Conservation (phyloP, 768 basidiomycete species). For the Boletus rex-veris region DNA sequence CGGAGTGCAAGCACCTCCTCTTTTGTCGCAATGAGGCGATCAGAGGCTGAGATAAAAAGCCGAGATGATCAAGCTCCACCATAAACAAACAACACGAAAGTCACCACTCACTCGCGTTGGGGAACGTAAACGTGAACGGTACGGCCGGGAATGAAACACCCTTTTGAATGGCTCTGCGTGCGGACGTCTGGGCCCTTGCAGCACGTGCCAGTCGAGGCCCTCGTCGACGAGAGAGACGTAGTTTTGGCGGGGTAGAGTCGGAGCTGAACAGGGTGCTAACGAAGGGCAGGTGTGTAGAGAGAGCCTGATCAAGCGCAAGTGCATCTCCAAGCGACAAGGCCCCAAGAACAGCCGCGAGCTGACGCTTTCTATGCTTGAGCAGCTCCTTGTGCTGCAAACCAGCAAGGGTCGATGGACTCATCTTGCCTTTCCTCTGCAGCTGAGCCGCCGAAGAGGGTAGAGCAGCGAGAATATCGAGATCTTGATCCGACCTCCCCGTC, state of each 20-base stretch:
- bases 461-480: conserved; percentile 20
- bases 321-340: conserved; percentile 64
- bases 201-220: conserved; percentile 50
- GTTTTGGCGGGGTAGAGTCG: conserved; percentile 31
- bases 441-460: conserved; percentile 21
- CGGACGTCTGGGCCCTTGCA: conserved; percentile 23
- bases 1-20: conserved; percentile 66
- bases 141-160: conserved; percentile 46
- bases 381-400: conserved; percentile 75
- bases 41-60: conserved; percentile 52
- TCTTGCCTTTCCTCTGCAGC: conserved; percentile 38
- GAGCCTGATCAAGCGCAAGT: conserved; percentile 73
- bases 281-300: conserved; percentile 45
- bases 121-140: conserved; percentile 60
- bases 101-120: conserved; percentile 67
- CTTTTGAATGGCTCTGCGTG: conserved; percentile 6
- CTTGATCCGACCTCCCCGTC: conserved; percentile 24
- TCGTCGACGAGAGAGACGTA: conserved; percentile 55
- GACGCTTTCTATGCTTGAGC: conserved; percentile 63
- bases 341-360: conserved; percentile 67
- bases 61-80: conserved; percentile 27
- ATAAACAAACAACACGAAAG: conserved; percentile 21
- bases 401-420: conserved; percentile 59
- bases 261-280: conserved; percentile 35
- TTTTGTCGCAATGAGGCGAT: conserved; percentile 64